These are phyloP conservation scores for Eragrostis tef DNA, from an alignment of 202 grass and related monocot genomes.

Conservation along the genomic window DNA sequence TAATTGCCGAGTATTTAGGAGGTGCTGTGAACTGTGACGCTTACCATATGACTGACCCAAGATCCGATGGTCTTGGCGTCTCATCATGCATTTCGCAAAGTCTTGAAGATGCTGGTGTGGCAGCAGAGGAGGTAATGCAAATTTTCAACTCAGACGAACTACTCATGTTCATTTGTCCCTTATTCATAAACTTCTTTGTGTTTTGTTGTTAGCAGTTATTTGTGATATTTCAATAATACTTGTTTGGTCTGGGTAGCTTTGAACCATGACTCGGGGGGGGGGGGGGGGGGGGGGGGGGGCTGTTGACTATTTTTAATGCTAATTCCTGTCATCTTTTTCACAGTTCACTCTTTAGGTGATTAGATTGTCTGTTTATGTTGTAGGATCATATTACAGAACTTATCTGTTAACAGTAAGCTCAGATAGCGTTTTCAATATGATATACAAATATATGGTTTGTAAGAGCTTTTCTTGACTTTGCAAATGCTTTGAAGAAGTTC, in stretches of 20 bases:
- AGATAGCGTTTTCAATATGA: constrained; percentile 5
- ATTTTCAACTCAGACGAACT: neutral
- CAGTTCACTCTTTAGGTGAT: neutral
- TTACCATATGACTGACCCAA: constrained; percentile 94
- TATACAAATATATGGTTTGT: neutral
- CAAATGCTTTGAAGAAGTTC: constrained; percentile 31
- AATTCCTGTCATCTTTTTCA: neutral
- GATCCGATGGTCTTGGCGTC: constrained; percentile 80
- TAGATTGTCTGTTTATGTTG: neutral
- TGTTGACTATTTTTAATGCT: neutral
- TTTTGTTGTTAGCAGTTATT: constrained; percentile 17
- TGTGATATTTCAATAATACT: constrained; percentile 19
- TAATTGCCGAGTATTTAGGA: constrained; percentile 84
- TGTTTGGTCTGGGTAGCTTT: neutral
- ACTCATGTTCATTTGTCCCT: neutral
- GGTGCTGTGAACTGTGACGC: constrained; percentile 88
- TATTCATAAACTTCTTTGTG: neutral
- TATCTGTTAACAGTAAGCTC: constrained; percentile 21
- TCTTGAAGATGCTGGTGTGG: constrained; percentile 83
- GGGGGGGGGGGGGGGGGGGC: too few relatives aligned
- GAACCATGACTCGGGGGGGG: neutral
- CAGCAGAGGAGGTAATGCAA: constrained; percentile 76
- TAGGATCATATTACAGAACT: neutral
- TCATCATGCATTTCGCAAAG: constrained; percentile 82
- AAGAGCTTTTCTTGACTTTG: constrained; percentile 34